Conservation (phyloP, 1,284 basidiomycete species). For the Bjerkandera adusta region DNA sequence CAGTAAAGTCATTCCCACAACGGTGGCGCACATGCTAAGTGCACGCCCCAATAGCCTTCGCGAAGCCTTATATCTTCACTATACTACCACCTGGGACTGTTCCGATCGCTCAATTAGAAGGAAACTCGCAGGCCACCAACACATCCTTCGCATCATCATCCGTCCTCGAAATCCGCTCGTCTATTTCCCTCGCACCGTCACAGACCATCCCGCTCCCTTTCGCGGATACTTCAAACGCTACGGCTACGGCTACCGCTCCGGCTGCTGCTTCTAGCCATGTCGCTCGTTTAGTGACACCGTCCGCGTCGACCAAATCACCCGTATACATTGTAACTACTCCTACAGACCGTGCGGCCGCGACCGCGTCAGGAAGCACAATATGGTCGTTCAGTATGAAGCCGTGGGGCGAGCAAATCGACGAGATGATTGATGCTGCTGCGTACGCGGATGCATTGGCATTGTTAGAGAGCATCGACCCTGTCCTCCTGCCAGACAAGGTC, state of each 20-base stretch:
- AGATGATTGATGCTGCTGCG: conserved; percentile 69
- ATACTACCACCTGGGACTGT: conserved; percentile 70
- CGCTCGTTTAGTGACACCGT: conserved; percentile 58
- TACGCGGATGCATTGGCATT: conserved; percentile 84
- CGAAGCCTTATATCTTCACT: conserved; percentile 85
- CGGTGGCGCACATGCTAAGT: background rate
- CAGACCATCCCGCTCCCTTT: conserved; percentile 74
- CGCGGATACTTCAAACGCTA: conserved; percentile 25
- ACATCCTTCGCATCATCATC: conserved; percentile 48
- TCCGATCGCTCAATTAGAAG: conserved; percentile 31
- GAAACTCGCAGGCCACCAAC: conserved; percentile 17
- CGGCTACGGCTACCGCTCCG: conserved; percentile 21
- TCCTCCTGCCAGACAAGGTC: conserved; percentile 69
- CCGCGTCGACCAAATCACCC: conserved; percentile 51
- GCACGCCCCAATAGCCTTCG: conserved; percentile 49
- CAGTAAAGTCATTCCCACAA: conserved; percentile 17
- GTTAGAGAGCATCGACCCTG: conserved; percentile 69
- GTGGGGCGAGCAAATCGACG: conserved; percentile 84
- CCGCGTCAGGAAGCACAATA: conserved; percentile 70
- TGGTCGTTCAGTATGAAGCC: conserved; percentile 75
- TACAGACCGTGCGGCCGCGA: conserved; percentile 59
- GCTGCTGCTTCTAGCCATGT: conserved; percentile 38
- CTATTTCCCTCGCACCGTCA: conserved; percentile 63
- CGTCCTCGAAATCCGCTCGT: conserved; percentile 77
- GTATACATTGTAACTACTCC: conserved; percentile 74